A percentile compares a stretch with the other conserved stretches of the same genome.
Conservation (phyloP, 2,329 filamentous ascomycete genomes). For the Colletotrichum shisoi region DNA sequence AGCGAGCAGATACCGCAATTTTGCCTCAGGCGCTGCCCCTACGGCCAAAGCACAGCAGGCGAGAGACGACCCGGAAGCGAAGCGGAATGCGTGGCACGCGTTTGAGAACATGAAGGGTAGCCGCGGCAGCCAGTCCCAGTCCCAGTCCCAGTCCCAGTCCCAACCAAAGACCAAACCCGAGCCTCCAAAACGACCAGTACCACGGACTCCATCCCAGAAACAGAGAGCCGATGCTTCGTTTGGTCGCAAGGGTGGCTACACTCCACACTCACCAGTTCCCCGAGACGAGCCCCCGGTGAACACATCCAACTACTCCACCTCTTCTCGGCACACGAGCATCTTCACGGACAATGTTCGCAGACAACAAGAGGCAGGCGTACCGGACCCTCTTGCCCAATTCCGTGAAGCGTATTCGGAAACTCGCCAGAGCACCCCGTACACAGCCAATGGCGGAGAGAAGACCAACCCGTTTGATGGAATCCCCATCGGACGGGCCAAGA, state of each 20-base stretch:
- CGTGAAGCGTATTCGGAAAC: conserved; percentile 55
- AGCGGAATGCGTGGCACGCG: conserved; percentile 53
- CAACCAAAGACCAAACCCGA: conserved; percentile 43
- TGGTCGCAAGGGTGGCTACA: conserved; percentile 61
- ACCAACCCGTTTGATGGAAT: conserved; percentile 63
- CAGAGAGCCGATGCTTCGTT: conserved; percentile 65
- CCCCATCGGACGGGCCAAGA: conserved; percentile 56
- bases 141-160: conserved; percentile 37
- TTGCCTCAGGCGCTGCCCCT: conserved; percentile 53
- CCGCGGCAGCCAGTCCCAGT: conserved; percentile 46
- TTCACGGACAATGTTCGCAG: conserved; percentile 41
- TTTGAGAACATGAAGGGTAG: conserved; percentile 56
- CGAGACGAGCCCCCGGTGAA: conserved; percentile 63
- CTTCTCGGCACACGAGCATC: conserved; percentile 42
- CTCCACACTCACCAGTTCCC: conserved; percentile 56
- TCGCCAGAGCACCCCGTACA: conserved; percentile 67
- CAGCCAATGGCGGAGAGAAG: conserved; percentile 65
- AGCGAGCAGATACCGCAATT: conserved; percentile 57
- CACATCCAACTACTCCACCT: conserved; percentile 60
- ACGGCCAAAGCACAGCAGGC: conserved; percentile 53
- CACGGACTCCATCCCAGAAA: conserved; percentile 61
- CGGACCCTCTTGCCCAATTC: conserved; percentile 60
- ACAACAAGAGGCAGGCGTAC: conserved; percentile 44
- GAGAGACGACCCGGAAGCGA: conserved; percentile 47
- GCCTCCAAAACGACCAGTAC: conserved; percentile 51